Percentiles rank a stretch among this genome's conserved stretches.
Evolutionary conservation across 441 rosid species (phyloP).

Genomic region (Syzygium syzygioides): DNA sequence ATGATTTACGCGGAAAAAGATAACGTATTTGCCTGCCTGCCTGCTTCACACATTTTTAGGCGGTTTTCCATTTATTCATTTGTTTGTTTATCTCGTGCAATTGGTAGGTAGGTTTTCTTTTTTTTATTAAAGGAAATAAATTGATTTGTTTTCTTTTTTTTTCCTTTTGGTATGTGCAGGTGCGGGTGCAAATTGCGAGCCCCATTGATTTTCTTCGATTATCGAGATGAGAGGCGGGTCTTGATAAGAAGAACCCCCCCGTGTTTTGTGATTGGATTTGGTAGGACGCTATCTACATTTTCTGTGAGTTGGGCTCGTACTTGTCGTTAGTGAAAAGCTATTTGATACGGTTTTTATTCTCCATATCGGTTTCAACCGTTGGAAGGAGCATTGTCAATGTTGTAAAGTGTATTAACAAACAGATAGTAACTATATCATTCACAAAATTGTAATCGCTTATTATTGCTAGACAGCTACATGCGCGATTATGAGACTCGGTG

Average conservation of each 20-base stretch:
- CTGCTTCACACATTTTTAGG: neutral
- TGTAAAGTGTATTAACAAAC: neutral
- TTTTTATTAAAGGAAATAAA: neutral
- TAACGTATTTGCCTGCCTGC: neutral
- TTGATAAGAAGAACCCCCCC: neutral
- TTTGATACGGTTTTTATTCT: too few relatives aligned
- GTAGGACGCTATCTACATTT: too few relatives aligned
- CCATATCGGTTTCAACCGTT: accelerated
- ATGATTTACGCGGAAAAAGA: neutral
- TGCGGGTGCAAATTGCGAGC: neutral
- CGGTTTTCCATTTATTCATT: neutral
- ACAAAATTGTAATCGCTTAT: neutral
- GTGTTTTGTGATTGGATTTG: neutral
- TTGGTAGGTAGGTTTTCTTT: neutral
- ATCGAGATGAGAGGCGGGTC: neutral
- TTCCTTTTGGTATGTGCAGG: neutral
- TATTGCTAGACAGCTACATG: neutral
- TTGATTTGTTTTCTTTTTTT: too few relatives aligned
- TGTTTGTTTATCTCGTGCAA: neutral
- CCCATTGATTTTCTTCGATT: neutral
- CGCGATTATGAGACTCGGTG: neutral
- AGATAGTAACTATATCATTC: accelerated
- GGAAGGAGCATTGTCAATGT: neutral
- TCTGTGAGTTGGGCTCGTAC: neutral
- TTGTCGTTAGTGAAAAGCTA: neutral